Evolutionary conservation across 257 asterid genomes (phyloP).

Genomic region (Leptodermis oblonga): DNA sequence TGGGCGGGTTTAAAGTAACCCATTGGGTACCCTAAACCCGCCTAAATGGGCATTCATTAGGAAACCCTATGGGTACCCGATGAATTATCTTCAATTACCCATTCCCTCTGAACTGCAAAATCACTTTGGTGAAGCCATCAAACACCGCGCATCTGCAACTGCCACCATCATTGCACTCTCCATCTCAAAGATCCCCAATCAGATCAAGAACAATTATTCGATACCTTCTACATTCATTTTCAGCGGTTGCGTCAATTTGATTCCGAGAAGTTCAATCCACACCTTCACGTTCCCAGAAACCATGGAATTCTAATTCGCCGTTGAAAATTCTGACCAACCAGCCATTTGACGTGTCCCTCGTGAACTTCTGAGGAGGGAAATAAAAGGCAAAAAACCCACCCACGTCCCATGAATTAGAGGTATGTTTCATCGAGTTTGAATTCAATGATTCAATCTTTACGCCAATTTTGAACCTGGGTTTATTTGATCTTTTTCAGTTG

Average conservation of each 20-base stretch:
- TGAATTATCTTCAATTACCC: too few species aligned
- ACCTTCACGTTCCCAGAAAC: constrained; percentile 5
- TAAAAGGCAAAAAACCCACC: too few species aligned
- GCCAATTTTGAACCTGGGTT: not conserved
- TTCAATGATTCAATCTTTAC: constrained; percentile 5
- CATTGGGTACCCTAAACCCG: too few species aligned
- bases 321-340: not conserved
- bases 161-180: not conserved
- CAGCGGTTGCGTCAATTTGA: too few species aligned
- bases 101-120: too few species aligned
- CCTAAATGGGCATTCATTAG: too few species aligned
- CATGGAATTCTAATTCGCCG: constrained; percentile 5
- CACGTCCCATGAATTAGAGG: not conserved
- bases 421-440: not conserved
- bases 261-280: not conserved
- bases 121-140: too few species aligned
- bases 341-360: not conserved
- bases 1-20: too few species aligned
- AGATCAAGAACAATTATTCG: too few species aligned
- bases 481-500: not conserved
- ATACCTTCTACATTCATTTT: too few species aligned
- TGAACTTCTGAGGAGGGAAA: not conserved
- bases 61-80: too few species aligned
- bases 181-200: constrained; percentile 2
- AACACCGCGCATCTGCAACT: too few species aligned